Evolutionary conservation across 805 yeast genomes (phyloP), one percentile per base, ranked within the genome.

Genomic region (Priceomyces haplophilus): DNA sequence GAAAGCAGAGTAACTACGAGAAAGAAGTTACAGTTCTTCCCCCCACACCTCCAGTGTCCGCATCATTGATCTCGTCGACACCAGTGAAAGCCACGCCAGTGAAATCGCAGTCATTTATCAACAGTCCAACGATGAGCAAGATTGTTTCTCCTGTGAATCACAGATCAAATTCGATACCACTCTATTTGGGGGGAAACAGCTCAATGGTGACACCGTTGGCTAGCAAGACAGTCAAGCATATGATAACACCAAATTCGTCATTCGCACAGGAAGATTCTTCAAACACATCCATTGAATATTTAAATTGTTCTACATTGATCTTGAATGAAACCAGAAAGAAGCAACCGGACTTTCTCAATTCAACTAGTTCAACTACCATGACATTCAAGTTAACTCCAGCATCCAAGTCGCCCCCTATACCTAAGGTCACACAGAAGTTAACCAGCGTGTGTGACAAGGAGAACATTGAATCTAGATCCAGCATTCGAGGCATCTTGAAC

Each of bases 1-100:
- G 89, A 55, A 79, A 82, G 53, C 72, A 67, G 39, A 54, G 56
- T 42, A 47, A 49, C 33, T 42, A 53, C 12, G 75, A 69, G 38
- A 65, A 56, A 48, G 75, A 71, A 53, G 54, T 71, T 33, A 67
- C 74, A 7, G 72, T 62, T 45, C 59, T 71, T 49, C 73, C 74
- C 23, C 72, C 73, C n/a, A 67, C 71, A 10, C 69, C 69, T 3
- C 44, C 44, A 15, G 40, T 41, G 4, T 53, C 59, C 23, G 41
- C 51, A 23, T 25, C 46, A 37, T 41, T 59, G 12, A 40, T 57
- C 3, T 49, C 55, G 27, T 53, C 62, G 4, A 60, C 66, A 32
- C 66, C 66, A 15, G 52, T 50, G 17, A 61, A 60, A 37, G 48
- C 49, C 11, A 38, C 30, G 21, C 34, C 47, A 30, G 41, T 40